Percentiles rank a stretch among this genome's conserved stretches.
Conservation (phyloP, 352 stramenopile species). For the Pythium sukuiense region DNA sequence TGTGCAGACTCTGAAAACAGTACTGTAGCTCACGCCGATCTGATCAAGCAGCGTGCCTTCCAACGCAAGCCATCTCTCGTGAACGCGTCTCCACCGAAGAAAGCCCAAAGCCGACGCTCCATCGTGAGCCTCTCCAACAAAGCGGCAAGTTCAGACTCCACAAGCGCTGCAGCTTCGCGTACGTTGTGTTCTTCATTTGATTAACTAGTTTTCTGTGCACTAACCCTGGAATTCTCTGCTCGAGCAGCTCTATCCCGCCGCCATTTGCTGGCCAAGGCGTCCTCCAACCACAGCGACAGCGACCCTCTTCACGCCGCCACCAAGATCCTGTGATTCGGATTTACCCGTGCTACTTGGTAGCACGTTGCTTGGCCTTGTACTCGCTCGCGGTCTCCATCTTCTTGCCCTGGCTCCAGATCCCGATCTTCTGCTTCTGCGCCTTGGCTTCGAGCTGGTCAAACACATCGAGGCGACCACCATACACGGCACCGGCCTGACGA, state of each 20-base stretch:
- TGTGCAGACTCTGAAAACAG: not conserved
- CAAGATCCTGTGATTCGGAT: conserved; percentile 12
- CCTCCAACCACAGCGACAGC: conserved; percentile 5
- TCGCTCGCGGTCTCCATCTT: conserved; percentile 71
- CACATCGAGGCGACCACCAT: conserved; percentile 65
- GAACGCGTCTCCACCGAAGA: conserved; percentile 27
- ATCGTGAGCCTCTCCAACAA: not conserved
- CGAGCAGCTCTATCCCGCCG: conserved; percentile 21
- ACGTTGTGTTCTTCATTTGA: not conserved
- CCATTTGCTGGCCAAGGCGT: conserved; percentile 22
- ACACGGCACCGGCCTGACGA: conserved; percentile 75
- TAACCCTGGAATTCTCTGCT: not conserved
- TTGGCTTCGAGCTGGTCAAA: conserved; percentile 71
- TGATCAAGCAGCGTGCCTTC: conserved; percentile 66
- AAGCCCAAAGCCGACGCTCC: conserved; percentile 23
- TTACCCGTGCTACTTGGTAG: conserved; percentile 27
- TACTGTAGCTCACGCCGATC: conserved; percentile 35
- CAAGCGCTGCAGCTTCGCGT: not conserved
- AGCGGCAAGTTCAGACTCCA: not conserved
- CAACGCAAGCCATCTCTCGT: conserved; percentile 45
- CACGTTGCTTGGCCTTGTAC: conserved; percentile 76
- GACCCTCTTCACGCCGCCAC: conserved; percentile 12
- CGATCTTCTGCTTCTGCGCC: conserved; percentile 59
- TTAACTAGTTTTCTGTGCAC: not conserved
- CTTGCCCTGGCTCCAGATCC: conserved; percentile 78